phyloP scores from a whole-genome alignment of 805 yeast species.

The Wickerhamiella lipophila region DNA sequence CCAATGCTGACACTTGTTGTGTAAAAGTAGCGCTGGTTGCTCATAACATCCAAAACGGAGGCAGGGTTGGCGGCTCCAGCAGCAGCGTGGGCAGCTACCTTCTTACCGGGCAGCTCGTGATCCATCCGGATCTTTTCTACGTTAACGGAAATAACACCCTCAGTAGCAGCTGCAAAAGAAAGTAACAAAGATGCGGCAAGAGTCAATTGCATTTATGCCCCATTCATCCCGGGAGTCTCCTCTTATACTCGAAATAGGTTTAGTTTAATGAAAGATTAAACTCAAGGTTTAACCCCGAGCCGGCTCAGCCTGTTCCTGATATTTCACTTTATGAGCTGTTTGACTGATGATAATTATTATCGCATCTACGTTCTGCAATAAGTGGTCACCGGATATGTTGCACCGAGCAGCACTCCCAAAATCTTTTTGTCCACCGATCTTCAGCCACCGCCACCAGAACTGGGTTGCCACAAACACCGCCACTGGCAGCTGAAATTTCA shows the following conservation, averaged over 20 bases:
- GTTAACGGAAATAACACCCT: conserved; percentile 1
- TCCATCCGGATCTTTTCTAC: conserved; percentile 5
- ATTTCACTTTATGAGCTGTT: no score
- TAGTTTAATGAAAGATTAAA: neutral
- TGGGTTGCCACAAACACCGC: neutral
- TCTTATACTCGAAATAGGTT: neutral
- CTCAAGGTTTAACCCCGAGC: neutral
- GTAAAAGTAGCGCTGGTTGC: conserved; percentile 28
- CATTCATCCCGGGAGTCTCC: no score
- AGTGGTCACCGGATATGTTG: no score
- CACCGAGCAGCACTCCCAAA: no score
- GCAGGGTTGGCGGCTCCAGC: neutral
- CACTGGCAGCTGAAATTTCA: neutral
- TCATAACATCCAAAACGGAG: conserved; percentile 17
- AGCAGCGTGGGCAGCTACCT: neutral
- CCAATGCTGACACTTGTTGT: conserved; percentile 36
- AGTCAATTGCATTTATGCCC: neutral
- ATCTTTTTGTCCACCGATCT: no score
- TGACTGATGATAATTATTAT: no score
- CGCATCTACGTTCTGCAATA: no score
- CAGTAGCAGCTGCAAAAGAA: conserved; percentile 1
- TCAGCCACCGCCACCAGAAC: neutral
- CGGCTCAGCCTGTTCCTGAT: no score
- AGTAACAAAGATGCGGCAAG: neutral
- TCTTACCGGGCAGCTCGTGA: neutral